Conservation (phyloP, 768 basidiomycete species). For the Tremella yokohamensis region DNA sequence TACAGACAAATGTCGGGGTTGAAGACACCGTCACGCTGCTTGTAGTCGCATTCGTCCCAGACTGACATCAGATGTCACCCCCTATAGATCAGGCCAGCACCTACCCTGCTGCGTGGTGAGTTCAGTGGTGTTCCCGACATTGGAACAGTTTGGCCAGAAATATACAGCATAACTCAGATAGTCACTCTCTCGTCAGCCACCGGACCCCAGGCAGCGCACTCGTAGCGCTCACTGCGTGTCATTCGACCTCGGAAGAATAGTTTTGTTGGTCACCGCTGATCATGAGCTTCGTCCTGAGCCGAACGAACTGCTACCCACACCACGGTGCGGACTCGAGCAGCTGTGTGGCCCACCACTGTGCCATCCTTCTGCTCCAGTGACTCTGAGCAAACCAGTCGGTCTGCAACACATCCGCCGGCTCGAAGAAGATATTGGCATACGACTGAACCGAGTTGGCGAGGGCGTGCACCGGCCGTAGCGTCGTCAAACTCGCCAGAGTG, state of each 20-base stretch:
- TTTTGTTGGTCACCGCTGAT: slow-evolving; percentile 13
- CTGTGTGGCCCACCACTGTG: slow-evolving; percentile 2
- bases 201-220: background rate
- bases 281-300: background rate
- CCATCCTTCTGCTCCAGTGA: slow-evolving; percentile 7
- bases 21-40: slow-evolving; percentile 60
- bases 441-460: slow-evolving; percentile 2
- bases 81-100: background rate
- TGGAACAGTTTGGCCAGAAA: slow-evolving; percentile 62
- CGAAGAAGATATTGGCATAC: slow-evolving; percentile 12
- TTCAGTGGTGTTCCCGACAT: slow-evolving; percentile 60
- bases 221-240: slow-evolving; percentile 9
- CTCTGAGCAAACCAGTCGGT: slow-evolving; percentile 9
- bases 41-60: slow-evolving; percentile 56
- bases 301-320: slow-evolving; percentile 2
- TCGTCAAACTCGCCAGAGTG: too few species aligned
- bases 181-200: slow-evolving; percentile 17
- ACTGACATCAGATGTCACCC: slow-evolving; percentile 7
- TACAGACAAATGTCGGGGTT: slow-evolving; percentile 60
- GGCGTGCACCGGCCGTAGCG: too few species aligned
- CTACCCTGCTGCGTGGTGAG: slow-evolving; percentile 59
- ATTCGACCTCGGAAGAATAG: slow-evolving; percentile 3
- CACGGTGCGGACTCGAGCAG: slow-evolving; percentile 1
- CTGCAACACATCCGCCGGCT: slow-evolving; percentile 7
- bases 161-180: slow-evolving; percentile 34